Evolutionary conservation across 352 stramenopile genomes (phyloP), one percentile per base, ranked within the genome.

Genomic region (Halophytophthora polymorphica): DNA sequence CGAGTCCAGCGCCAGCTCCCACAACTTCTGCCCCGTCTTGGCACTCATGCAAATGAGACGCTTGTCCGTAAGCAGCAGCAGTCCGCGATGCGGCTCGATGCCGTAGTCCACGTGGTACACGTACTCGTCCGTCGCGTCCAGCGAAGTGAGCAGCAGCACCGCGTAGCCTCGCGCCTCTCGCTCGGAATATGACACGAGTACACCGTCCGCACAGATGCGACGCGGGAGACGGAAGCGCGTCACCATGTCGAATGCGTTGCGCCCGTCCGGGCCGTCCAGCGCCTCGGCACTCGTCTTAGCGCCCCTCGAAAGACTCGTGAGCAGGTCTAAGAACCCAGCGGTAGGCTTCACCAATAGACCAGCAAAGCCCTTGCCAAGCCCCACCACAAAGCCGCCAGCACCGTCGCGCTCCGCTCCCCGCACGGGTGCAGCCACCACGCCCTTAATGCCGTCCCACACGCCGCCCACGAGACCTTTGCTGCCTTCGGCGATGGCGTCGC

Each of bases 81-180:
- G 66, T 0, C 83, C 83, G 1, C 78, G 77, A 31, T 78, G 68
- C 1, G 73, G 63, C 18, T 88, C 78, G 4, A 86, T 65, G 10
- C 79, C 79, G 45, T 90, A 90, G 56, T 92, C 82, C 12, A 92
- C 66, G 50, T 93, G 83, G 56, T 83, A 93, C 19, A 93, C 77
- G 51, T 83, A 93, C 83, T 93, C 81, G 29, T 93, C 83, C 0
- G 77, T 89, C 22, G 79, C 61, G 58, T 93, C 77, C 25, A 93
- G 50, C 13, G 71, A 80, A 10, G 81, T 91, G 15, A 93, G 76
- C 10, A 89, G 61, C 29, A 93, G 50, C 39, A 93, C 78, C 23
- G 83, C 83, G 50, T 85, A 88, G 11, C 83, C 83, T 31, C 74
- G 69, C 6, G 83, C 67, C 61, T 93, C 83, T 37, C 83, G 68